Base-by-base conservation (phyloP, 805 yeast species). In the Candida incommunis region DNA sequence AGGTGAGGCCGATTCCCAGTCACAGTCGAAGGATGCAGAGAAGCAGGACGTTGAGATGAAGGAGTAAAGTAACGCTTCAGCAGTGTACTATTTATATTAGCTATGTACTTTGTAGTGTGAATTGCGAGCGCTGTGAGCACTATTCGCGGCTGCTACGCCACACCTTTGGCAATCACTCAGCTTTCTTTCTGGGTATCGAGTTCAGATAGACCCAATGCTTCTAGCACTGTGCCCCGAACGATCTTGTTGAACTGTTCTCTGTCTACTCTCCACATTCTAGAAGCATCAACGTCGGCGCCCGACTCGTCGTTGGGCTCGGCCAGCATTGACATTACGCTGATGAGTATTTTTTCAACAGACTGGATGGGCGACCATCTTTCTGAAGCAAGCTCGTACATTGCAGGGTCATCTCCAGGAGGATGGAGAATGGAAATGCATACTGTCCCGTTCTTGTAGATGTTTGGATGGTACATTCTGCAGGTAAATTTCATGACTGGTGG, bases 281-380 rank as follows among this genome's bases (percentile, higher is more conserved):
- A 70, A 9, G 82, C 82, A 52, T 76, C 82, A 45, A 78, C 72
- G 56, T 92, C 86, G 43, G 98, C 98, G 9, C 96, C 97, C 55
- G 94, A 82, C 62, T 90, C 96, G 25, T 84, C 81, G 58, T 92
- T 92, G 2, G 98, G 97, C 63, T 92, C 69, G 3, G 96, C 95
- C 49, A 92, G 70, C 96, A 92, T 88, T 56, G 95, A 83, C 72
- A 88, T 77, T 21, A 92, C 97, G 62, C 94, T 82, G 48, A 92
- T 65, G 49, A 92, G 68, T 49, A 92, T 92, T 72, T 92, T 92
- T 65, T 92, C 98, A n/a, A 92, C 88, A 59, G 94, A 83, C 62
- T 92, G 98, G 24, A 92, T 88, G 0, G 98, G 98, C 4, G 94
- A 83, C 98, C 98, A 92, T 52, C 98, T 70, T 65, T 92, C 98